A percentile compares a stretch with the other conserved stretches of the same genome.
Evolutionary conservation across 768 basidiomycete species (phyloP).

Genomic region (Albatrellus ellisii): DNA sequence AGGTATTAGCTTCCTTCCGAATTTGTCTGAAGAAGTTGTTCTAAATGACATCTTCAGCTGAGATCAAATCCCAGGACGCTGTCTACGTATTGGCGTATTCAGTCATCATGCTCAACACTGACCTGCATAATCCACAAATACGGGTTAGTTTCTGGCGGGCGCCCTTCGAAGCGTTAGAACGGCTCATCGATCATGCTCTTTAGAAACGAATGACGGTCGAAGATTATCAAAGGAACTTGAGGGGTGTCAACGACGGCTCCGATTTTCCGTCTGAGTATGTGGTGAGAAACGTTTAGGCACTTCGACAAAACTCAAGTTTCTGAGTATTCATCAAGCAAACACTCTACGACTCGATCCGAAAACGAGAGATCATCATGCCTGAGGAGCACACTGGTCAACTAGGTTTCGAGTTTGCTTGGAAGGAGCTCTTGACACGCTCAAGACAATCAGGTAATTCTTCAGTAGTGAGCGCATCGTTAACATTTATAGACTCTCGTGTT

Average conservation of each 20-base stretch:
- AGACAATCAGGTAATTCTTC: slow-evolving; percentile 52
- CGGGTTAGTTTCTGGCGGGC: slow-evolving; percentile 38
- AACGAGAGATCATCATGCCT: slow-evolving; percentile 91
- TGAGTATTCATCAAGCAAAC: slow-evolving; percentile 38
- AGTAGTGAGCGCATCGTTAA: neutral
- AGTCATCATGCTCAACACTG: slow-evolving; percentile 97
- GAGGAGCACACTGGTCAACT: slow-evolving; percentile 95
- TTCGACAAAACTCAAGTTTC: neutral
- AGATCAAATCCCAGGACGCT: slow-evolving; percentile 84
- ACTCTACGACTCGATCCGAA: slow-evolving; percentile 91
- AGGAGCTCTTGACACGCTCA: slow-evolving; percentile 77
- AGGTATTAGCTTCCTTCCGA: slow-evolving; percentile 26
- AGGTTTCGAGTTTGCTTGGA: slow-evolving; percentile 99
- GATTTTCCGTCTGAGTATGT: slow-evolving; percentile 83
- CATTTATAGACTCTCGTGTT: neutral
- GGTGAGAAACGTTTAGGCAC: slow-evolving; percentile 27
- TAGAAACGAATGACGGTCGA: slow-evolving; percentile 96
- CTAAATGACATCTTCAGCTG: slow-evolving; percentile 38
- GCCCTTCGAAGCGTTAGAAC: neutral
- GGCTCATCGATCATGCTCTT: slow-evolving; percentile 2
- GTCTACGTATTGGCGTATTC: slow-evolving; percentile 92
- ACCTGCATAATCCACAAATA: slow-evolving; percentile 90
- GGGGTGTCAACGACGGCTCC: slow-evolving; percentile 79
- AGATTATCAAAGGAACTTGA: slow-evolving; percentile 83
- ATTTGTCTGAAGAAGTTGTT: neutral